Percentiles rank a stretch among this genome's conserved stretches.
Conservation (phyloP, 768 basidiomycete species). For the Mycena belliarum region DNA sequence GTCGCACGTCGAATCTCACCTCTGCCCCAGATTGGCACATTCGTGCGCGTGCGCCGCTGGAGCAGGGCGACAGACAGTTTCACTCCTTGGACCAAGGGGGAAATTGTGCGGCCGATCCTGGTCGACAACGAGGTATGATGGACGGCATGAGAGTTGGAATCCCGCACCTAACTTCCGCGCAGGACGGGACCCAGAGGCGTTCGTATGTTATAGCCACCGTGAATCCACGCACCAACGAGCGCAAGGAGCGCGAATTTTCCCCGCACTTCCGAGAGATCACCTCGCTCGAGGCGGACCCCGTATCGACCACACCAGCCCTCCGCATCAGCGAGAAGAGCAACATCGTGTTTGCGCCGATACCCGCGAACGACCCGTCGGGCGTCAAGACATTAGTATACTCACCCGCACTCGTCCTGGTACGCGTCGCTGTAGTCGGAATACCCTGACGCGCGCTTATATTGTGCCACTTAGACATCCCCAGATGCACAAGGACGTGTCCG, state of each 20-base stretch:
- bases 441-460: background rate
- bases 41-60: constrained; percentile 19
- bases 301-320: background rate
- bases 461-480: constrained; percentile 3
- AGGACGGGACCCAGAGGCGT: constrained; percentile 12
- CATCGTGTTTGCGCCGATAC: constrained; percentile 11
- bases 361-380: background rate
- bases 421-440: background rate
- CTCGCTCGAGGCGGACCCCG: background rate
- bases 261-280: constrained; percentile 12
- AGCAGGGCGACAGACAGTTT: background rate
- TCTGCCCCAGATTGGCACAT: constrained; percentile 9
- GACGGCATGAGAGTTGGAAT: too few relatives aligned
- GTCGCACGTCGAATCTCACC: background rate
- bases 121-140: constrained; percentile 3
- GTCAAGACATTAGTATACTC: constrained; percentile 5
- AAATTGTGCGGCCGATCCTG: constrained; percentile 4
- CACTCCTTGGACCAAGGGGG: constrained; percentile 3
- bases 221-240: background rate
- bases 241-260: constrained; percentile 9
- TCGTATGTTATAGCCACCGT: constrained; percentile 11
- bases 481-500: constrained; percentile 5
- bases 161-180: background rate
- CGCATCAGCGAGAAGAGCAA: background rate
- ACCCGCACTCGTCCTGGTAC: constrained; percentile 11